A percentile compares a stretch with the other conserved stretches of the same genome.
These are phyloP conservation scores for Saprolegnia parasitica DNA, from an alignment of 352 stramenopile genomes.

Conservation along the genomic window DNA sequence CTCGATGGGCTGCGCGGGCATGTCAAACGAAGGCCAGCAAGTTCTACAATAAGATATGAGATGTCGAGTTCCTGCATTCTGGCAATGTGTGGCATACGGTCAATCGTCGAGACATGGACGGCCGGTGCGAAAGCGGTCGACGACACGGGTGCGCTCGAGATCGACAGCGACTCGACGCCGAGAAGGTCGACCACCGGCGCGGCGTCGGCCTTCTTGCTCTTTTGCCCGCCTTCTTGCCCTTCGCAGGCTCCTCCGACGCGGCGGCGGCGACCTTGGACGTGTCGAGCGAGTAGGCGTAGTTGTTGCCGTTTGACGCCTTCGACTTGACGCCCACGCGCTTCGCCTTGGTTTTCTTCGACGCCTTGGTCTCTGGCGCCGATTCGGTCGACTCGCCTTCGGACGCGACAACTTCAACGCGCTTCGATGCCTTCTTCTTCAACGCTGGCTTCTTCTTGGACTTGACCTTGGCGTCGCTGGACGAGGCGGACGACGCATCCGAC, in stretches of 20 bases:
- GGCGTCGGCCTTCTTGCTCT: conserved; percentile 23
- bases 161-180: conserved; percentile 23
- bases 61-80: background rate
- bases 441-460: conserved; percentile 12
- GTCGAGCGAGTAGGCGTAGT: conserved; percentile 25
- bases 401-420: conserved; percentile 4
- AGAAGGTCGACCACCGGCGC: conserved; percentile 16
- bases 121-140: background rate
- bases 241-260: background rate
- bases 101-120: conserved; percentile 16
- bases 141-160: background rate
- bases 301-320: background rate
- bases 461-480: conserved; percentile 10
- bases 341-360: conserved; percentile 13
- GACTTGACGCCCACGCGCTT: background rate
- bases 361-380: conserved; percentile 23
- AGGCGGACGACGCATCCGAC: conserved; percentile 7
- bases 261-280: conserved; percentile 8
- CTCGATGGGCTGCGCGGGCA: background rate
- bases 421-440: conserved; percentile 12
- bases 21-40: conserved; percentile 27
- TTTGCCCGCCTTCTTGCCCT: conserved; percentile 20
- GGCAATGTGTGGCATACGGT: conserved; percentile 14
- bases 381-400: conserved; percentile 16
- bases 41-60: conserved; percentile 22